Conservation (phyloP, 2,329 filamentous ascomycete species). For the Fusarium sp. region DNA sequence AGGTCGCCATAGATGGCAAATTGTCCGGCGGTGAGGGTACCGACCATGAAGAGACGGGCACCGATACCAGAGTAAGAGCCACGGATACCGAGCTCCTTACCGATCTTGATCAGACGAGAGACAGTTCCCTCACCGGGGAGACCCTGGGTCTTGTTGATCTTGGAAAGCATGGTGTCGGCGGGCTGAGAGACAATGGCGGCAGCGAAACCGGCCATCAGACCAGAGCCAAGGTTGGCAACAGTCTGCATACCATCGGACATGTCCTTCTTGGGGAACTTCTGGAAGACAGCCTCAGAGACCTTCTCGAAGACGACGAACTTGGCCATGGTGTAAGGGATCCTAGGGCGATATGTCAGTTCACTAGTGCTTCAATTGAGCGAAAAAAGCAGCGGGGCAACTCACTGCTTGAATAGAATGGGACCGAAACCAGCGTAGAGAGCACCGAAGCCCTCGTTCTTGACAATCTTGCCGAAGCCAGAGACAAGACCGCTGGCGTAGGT, state of each 20-base stretch:
- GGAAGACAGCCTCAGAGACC: constrained; percentile 81
- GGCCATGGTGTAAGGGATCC: constrained; percentile 93
- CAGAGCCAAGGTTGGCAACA: constrained; percentile 78
- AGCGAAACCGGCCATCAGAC: constrained; percentile 76
- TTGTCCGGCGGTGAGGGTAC: constrained; percentile 82
- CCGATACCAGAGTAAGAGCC: constrained; percentile 86
- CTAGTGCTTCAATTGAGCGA: not conserved
- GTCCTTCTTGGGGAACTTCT: constrained; percentile 76
- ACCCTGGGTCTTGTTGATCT: constrained; percentile 97
- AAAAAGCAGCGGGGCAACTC: constrained; percentile 38
- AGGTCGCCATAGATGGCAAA: constrained; percentile 87
- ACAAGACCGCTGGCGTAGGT: constrained; percentile 85
- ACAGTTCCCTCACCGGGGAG: constrained; percentile 86
- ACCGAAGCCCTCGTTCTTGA: constrained; percentile 83
- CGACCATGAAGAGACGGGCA: constrained; percentile 74
- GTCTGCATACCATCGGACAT: constrained; percentile 79
- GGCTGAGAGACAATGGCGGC: constrained; percentile 90
- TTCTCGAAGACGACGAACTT: constrained; percentile 97
- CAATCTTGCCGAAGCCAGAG: constrained; percentile 85
- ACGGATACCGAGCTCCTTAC: constrained; percentile 82
- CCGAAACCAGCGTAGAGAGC: constrained; percentile 95
- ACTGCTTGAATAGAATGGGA: constrained; percentile 77
- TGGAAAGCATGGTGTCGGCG: constrained; percentile 92
- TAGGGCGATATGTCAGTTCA: constrained; percentile 53
- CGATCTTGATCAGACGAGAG: constrained; percentile 88